Evolutionary conservation across 2,329 filamentous ascomycete genomes (phyloP).

Genomic region (Fusarium lyarnte): DNA sequence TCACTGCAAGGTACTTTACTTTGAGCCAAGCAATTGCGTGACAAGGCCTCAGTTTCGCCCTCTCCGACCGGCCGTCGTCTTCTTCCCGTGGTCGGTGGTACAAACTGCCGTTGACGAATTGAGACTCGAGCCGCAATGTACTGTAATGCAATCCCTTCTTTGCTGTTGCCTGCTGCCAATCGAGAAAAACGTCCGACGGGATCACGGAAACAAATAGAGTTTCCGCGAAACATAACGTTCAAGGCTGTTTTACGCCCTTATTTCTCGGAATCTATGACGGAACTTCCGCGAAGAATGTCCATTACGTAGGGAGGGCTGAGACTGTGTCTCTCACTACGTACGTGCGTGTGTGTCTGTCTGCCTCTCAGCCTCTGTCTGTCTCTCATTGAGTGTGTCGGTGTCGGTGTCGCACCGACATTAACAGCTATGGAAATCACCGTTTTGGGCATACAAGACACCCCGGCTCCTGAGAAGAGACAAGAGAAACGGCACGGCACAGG

Average conservation of each 20-base stretch:
- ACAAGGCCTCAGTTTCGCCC: neutral
- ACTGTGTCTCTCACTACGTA: neutral
- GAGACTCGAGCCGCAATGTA: neutral
- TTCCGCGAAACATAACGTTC: neutral
- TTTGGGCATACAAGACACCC: conserved; percentile 10
- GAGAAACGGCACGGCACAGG: neutral
- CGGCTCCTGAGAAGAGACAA: conserved; percentile 1
- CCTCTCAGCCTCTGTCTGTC: neutral
- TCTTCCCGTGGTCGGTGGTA: neutral
- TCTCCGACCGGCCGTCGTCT: neutral
- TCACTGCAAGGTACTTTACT: neutral
- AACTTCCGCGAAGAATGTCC: neutral
- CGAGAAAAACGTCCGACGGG: neutral
- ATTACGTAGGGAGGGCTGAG: neutral
- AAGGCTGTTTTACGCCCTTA: neutral
- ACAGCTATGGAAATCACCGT: neutral
- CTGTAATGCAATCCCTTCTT: neutral
- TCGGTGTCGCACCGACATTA: neutral
- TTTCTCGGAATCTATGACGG: neutral
- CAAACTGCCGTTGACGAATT: neutral
- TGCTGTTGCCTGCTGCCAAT: neutral
- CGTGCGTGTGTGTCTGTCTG: neutral
- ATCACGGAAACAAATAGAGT: neutral
- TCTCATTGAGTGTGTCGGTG: neutral
- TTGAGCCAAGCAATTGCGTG: neutral